Evolutionary conservation across 768 basidiomycete genomes (phyloP), one percentile per base, ranked within the genome.

Genomic region (Candolleomyces aberdarensis): DNA sequence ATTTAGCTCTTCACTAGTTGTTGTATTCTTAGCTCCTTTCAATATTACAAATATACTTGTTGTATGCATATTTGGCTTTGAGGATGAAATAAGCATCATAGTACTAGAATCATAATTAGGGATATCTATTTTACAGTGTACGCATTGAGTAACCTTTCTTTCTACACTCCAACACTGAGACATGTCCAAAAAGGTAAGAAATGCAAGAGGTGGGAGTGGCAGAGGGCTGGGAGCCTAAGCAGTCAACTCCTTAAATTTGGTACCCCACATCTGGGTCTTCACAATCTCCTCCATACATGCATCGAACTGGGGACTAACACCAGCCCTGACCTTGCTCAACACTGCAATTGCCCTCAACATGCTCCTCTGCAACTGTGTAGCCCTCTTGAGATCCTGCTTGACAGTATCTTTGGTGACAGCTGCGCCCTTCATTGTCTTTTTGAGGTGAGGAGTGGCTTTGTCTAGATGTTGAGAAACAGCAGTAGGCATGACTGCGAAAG

Each of bases 321-420:
- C 80, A 17, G 76, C 70, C 6, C 81, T 80, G 49, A 96, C 85
- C 74, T 88, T 91, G 75, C 89, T 90, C 58, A 99, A 77, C 3
- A 93, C 92, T 15, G 87, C 92, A 48, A 96, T 85, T 5, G 94
- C 94, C 43, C 96, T 79, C 62, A 98, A 78, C 7, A 93, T 92
- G 67, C 93, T 94, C 63, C 92, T 80, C 75, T 98, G 95, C 62
- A 98, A 80, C 74, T 98, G 97, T 26, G 92, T 91, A 10, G 90
- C 86, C 19, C 91, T 84, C 74, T 93, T 92, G 49, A 94, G 70
- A 65, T 94, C 92, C 72, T 94, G 93, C 74, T 98, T 98, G 52
- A 97, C 96, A 0, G 94, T 93, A 70, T 98, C 96, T 76, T 98
- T 98, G 56, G 92, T 92, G 44, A 92, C 85, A 6, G 84, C 87